phyloP scores from a whole-genome alignment of 257 asterid genomes.

The Solanum chaucha region DNA sequence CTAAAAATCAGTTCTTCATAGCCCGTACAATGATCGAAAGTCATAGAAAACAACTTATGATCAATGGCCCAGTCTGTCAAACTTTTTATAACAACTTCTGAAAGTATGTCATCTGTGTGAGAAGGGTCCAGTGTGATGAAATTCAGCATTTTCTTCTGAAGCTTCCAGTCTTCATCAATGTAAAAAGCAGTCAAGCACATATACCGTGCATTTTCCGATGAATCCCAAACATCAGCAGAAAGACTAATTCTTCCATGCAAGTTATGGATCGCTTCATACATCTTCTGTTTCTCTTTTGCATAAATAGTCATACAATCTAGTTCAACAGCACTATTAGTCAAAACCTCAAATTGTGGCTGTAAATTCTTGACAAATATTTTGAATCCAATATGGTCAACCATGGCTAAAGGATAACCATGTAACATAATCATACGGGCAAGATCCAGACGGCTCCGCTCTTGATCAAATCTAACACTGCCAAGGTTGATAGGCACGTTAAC shows the following conservation, averaged over 20 bases:
- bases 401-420: constrained; percentile 86
- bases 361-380: constrained; percentile 72
- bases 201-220: constrained; percentile 50
- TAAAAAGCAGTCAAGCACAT: constrained; percentile 71
- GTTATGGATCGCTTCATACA: constrained; percentile 49
- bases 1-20: constrained; percentile 55
- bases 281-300: constrained; percentile 65
- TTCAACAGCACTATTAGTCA: constrained; percentile 49
- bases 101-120: constrained; percentile 60
- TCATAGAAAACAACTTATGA: constrained; percentile 73
- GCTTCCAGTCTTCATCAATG: constrained; percentile 77
- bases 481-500: constrained; percentile 35
- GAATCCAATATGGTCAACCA: constrained; percentile 90
- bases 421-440: constrained; percentile 95
- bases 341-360: constrained; percentile 83
- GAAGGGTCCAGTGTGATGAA: constrained; percentile 56
- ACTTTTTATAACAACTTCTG: constrained; percentile 68
- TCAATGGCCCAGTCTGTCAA: constrained; percentile 73
- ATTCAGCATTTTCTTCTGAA: constrained; percentile 76
- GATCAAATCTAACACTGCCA: constrained; percentile 75
- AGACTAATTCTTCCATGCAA: constrained; percentile 67
- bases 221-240: constrained; percentile 72
- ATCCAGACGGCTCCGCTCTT: constrained; percentile 77
- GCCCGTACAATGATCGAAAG: constrained; percentile 61
- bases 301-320: constrained; percentile 66